Conservation (phyloP, 2,329 filamentous ascomycete species). For the Parascedosporium putredinis region DNA sequence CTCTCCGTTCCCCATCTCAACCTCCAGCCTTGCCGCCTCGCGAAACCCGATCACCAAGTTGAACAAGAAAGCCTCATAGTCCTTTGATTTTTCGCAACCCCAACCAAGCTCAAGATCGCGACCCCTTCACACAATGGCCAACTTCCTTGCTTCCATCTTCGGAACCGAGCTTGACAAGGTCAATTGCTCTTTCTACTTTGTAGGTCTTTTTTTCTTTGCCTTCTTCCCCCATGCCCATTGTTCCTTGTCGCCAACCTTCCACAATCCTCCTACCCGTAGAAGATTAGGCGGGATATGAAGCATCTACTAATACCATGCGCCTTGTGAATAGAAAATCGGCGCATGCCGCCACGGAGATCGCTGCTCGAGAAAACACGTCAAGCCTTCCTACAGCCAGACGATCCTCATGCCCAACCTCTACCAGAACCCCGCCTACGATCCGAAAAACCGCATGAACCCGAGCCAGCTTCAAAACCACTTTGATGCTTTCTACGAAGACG, state of each 20-base stretch:
- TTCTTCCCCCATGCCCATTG: neutral
- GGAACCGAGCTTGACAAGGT: constrained; percentile 99
- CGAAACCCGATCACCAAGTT: constrained; percentile 11
- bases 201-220: constrained; percentile 16
- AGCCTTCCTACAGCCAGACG: constrained; percentile 95
- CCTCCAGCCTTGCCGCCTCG: constrained; percentile 5
- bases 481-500: constrained; percentile 98
- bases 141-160: constrained; percentile 98
- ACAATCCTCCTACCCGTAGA: neutral
- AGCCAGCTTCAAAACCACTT: constrained; percentile 98
- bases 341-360: constrained; percentile 97
- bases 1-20: constrained; percentile 8
- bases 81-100: too few species aligned
- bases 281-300: constrained; percentile 4
- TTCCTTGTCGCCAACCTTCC: neutral
- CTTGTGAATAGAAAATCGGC: constrained; percentile 89
- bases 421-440: constrained; percentile 96
- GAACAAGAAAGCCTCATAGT: too few species aligned
- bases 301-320: constrained; percentile 7
- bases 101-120: neutral
- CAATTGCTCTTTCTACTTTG: constrained; percentile 94
- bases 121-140: constrained; percentile 56
- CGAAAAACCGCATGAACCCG: constrained; percentile 93
- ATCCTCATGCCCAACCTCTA: constrained; percentile 98
- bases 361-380: constrained; percentile 97